Evolutionary conservation across 805 yeast species (phyloP), one percentile per base, ranked within the genome.

Genomic region (Kodamaea neixiangensis): DNA sequence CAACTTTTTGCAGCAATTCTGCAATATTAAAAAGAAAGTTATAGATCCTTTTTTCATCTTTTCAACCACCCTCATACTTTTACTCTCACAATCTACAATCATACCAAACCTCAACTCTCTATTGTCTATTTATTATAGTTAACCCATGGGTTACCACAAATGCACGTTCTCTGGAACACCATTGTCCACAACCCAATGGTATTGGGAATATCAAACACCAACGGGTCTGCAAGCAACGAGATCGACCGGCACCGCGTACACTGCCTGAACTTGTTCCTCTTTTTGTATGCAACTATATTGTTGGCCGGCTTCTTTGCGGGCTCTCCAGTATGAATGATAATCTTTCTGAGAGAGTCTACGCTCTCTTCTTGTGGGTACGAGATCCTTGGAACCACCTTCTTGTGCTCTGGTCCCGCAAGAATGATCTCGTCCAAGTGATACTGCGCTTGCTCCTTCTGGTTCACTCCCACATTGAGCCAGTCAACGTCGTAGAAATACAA

Each of bases 61-160:
- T n/a, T 21, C 18, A 41, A 5, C 10, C 34, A 14, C 45, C n/a
- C 45, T 22, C n/a, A 15, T 40, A 7, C 44, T 19, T 40, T 18
- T 40, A 40, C 15, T 15, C 7, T 19, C 43, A 11, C n/a, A 18
- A 10, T 29, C n/a, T n/a, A n/a, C n/a, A n/a, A n/a, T n/a, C n/a
- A n/a, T n/a, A n/a, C n/a, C n/a, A n/a, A n/a, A n/a, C n/a, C n/a
- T n/a, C n/a, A n/a, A n/a, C n/a, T n/a, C n/a, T n/a, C n/a, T n/a
- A n/a, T n/a, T n/a, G n/a, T 14, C 22, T 15, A 20, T 25, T 40
- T 40, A 13, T 33, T 44, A 33, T 44, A 20, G 15, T 77, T 78
- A 2, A 82, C 82, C 93, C 93, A 87, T 3, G 83, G 77, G 35
- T 89, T 87, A 0, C 94, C 94, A 65, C 96, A 88, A 33, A 87